Evolutionary conservation across 495 filamentous ascomycete genomes (phyloP), one percentile per base, ranked within the genome.

Genomic region (Ramalina intermedia): DNA sequence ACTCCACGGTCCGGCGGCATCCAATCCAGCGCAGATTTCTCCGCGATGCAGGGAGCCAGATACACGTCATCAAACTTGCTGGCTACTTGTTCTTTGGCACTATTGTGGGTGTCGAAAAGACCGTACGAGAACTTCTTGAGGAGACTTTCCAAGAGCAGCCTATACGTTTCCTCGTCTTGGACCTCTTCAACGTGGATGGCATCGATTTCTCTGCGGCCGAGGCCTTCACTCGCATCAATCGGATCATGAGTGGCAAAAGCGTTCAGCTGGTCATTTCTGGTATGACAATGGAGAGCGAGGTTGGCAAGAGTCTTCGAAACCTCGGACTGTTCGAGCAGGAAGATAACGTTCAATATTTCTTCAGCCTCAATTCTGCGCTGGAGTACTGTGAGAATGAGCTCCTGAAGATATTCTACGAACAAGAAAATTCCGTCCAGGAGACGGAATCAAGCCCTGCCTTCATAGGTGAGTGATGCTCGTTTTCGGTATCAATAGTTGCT

Each of bases 31-130:
- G 90, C 48, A 76, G 83, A 23, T 98, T 85, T 58, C 67, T 98
- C 18, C 79, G 79, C 43, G 72, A 90, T 54, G 90, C 87, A 39
- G 90, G 93, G 1, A 71, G 74, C 33, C 91, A 98, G 59, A 89
- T 88, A 36, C 78, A 85, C 37, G 78, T 96, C 47, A 84, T 88
- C 52, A 96, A 96, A 63, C 74, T 96, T 23, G 80, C 82, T 12
- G 89, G 91, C 1, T 95, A 87, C 54, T 74, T 96, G 7, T 98
- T 96, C 68, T 98, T 98, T 55, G 91, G 91, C 6, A 95, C 89
- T 0, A 96, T 98, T 46, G 87, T 95, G 26, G 82, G 82, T 29
- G 88, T 98, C 3, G 91, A 98, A 63, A 82, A 84, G 47, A 81
- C 82, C 46, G 85, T 95, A 58, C 75, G 87, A 18, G 76, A 70